phyloP scores from a whole-genome alignment of 805 yeast genomes.

The Starmerella lactis-condensi region DNA sequence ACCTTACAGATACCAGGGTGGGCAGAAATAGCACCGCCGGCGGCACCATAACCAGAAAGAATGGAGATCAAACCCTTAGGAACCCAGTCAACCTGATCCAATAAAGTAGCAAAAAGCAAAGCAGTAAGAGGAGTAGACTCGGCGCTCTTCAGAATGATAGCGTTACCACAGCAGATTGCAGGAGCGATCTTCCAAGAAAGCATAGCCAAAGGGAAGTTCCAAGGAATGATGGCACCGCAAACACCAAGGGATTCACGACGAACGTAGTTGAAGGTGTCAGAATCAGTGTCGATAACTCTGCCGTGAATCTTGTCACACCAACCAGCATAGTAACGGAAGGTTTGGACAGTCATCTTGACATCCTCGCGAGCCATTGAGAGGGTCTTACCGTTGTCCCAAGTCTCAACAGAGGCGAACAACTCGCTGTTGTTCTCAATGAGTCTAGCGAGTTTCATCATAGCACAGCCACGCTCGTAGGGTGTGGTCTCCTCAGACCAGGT shows the following conservation, averaged over 20 bases:
- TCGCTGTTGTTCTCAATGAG: slow-evolving; percentile 56
- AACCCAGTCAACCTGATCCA: slow-evolving; percentile 48
- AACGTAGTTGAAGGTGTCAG: slow-evolving; percentile 46
- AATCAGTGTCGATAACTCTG: slow-evolving; percentile 37
- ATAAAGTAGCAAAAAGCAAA: slow-evolving; percentile 35
- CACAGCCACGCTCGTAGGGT: slow-evolving; percentile 47
- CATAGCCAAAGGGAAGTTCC: slow-evolving; percentile 58
- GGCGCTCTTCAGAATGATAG: slow-evolving; percentile 52
- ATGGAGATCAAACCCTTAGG: slow-evolving; percentile 64
- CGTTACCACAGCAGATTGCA: slow-evolving; percentile 65
- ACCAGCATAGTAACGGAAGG: slow-evolving; percentile 52
- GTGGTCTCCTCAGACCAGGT: slow-evolving; percentile 50
- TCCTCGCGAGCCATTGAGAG: slow-evolving; percentile 27
- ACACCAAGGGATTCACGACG: slow-evolving; percentile 50
- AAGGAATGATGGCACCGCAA: slow-evolving; percentile 51
- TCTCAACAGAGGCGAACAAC: slow-evolving; percentile 58
- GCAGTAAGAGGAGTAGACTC: slow-evolving; percentile 61
- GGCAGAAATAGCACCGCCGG: slow-evolving; percentile 43
- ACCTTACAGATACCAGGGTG: slow-evolving; percentile 60
- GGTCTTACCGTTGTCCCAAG: slow-evolving; percentile 82
- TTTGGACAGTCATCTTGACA: slow-evolving; percentile 36
- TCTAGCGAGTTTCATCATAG: slow-evolving; percentile 57
- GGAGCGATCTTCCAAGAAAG: slow-evolving; percentile 71
- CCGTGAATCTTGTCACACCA: slow-evolving; percentile 58
- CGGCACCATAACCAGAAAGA: slow-evolving; percentile 50